Evolutionary conservation across 129 eudicot genomes (phyloP), one percentile per base, ranked within the genome.

Genomic region (Dittrichia graveolens): DNA sequence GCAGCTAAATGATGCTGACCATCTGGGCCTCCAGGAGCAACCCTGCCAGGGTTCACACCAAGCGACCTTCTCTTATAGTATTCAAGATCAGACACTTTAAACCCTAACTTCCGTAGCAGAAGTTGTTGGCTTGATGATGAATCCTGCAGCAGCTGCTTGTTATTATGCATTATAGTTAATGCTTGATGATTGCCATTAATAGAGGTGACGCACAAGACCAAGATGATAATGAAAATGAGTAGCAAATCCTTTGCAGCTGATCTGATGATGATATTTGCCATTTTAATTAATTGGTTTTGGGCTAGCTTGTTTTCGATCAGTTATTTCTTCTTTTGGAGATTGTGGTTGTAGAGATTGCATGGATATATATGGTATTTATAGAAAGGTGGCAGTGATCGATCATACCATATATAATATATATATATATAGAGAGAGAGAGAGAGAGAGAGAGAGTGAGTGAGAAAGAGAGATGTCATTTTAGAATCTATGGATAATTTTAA

Each of bases 11-110:
- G 82, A 50, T 70, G 81, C 2, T 70, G 81, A 62, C 72, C 76
- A 61, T 70, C 76, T 0, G 81, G 81, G 44, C 82, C 82, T 45
- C 82, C 82, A 10, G 82, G 82, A 52, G 77, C 72, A 53, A 62
- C 52, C 72, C 77, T 78, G 9, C 40, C 72, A 38, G 38, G 56
- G 60, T 61, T 71, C 6, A 12, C 82, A 50, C 54, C 71, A 62
- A 71, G 77, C 13, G 72, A 78, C 72, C 82, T 71, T 61, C 77
- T 53, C 75, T 78, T 78, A n/a, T 78, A 78, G 42, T 78, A 71
- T 53, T 70, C 82, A 42, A 78, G 77, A 61, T 78, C 82, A 16
- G 72, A 62, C 43, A 61, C 50, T 53, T 70, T 78, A 18, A 71
- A n/a, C 60, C 82, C 77, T 71, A 71, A 58, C 77, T 78, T 78